Evolutionary conservation across 495 filamentous ascomycete genomes (phyloP).

Genomic region (Astrothelium macrocarpum): DNA sequence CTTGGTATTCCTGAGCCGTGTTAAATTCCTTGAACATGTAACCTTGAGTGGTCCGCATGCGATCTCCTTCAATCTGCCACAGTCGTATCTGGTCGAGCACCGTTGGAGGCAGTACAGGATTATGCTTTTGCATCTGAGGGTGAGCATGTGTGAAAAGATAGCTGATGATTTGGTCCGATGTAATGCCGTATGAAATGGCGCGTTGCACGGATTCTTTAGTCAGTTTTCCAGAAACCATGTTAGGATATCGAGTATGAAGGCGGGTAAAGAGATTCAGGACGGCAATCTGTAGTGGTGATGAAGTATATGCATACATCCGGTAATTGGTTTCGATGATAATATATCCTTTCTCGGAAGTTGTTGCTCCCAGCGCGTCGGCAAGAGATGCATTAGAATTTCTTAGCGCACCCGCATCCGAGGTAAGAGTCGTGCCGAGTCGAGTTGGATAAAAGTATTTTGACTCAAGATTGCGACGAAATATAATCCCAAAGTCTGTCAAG

Average conservation of each 20-base stretch:
- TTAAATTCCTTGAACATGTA: conserved; percentile 88
- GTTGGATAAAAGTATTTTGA: conserved; percentile 79
- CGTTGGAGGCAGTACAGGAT: conserved; percentile 74
- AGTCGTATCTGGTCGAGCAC: conserved; percentile 95
- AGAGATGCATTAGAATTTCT: conserved; percentile 34
- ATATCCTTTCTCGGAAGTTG: conserved; percentile 55
- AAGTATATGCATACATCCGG: conserved; percentile 92
- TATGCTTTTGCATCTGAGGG: conserved; percentile 70
- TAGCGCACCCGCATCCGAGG: conserved; percentile 64
- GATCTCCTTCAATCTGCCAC: conserved; percentile 94
- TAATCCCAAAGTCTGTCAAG: conserved; percentile 81
- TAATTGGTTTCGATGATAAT: conserved; percentile 99
- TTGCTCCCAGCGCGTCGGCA: conserved; percentile 35
- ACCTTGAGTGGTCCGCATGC: conserved; percentile 70
- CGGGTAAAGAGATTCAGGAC: conserved; percentile 84
- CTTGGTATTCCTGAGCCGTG: conserved; percentile 63
- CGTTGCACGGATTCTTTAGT: conserved; percentile 76
- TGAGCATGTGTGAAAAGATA: conserved; percentile 83
- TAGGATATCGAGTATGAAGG: conserved; percentile 78
- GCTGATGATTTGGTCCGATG: conserved; percentile 81
- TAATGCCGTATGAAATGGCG: conserved; percentile 86
- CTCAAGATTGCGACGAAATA: conserved; percentile 51
- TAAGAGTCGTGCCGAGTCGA: conserved; percentile 86
- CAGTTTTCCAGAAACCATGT: conserved; percentile 81
- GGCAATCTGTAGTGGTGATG: conserved; percentile 82